A percentile compares a stretch with the other conserved stretches of the same genome.
These are phyloP conservation scores for Lactifluus pinguis DNA, from an alignment of 768 basidiomycete genomes.

Conservation along the genomic window DNA sequence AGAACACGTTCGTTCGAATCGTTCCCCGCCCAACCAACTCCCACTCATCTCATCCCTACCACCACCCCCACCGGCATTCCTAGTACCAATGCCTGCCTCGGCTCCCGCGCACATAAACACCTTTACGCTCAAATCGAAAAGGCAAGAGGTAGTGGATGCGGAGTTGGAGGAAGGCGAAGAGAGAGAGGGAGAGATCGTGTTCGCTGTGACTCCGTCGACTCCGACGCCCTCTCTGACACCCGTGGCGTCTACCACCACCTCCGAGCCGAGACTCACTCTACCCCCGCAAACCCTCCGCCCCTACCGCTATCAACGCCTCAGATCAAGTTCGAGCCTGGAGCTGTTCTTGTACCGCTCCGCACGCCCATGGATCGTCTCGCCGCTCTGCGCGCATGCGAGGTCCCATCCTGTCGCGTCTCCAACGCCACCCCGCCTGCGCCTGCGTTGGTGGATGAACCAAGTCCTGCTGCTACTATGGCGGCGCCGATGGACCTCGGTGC, in stretches of 20 bases:
- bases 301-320: neutral
- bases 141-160: too few species aligned
- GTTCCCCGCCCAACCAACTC: neutral
- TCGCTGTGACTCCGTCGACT: neutral
- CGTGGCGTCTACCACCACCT: neutral
- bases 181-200: neutral
- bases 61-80: neutral
- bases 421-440: too few species aligned
- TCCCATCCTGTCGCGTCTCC: too few species aligned
- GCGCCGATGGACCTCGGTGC: neutral
- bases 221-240: constrained; percentile 7
- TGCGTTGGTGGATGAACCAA: too few species aligned
- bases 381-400: too few species aligned
- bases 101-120: too few species aligned
- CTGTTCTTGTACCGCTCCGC: too few species aligned
- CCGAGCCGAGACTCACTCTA: too few species aligned
- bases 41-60: neutral
- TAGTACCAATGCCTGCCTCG: neutral
- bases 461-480: neutral
- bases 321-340: neutral
- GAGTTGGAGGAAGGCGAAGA: too few species aligned
- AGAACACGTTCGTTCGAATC: neutral
- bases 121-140: too few species aligned
- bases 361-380: too few species aligned
- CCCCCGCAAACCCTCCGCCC: neutral